phyloP scores from a whole-genome alignment of 139 green algal species.

The Penium margaritaceum region DNA sequence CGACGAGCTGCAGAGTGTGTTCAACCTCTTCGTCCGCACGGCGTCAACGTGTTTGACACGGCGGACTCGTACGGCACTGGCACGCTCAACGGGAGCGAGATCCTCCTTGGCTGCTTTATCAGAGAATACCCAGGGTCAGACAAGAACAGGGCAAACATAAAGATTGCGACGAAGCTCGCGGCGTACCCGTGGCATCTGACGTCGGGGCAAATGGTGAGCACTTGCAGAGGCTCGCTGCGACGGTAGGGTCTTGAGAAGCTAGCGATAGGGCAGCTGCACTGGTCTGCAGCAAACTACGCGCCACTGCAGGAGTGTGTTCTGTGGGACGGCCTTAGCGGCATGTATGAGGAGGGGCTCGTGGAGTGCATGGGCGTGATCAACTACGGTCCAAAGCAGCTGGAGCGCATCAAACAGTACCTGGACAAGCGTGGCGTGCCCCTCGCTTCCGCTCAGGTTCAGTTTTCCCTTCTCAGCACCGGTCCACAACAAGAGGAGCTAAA shows the following conservation, averaged over 20 bases:
- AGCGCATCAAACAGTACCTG: slow-evolving; percentile 60
- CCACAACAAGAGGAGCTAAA: slow-evolving; percentile 50
- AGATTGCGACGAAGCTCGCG: slow-evolving; percentile 55
- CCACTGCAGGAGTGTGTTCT: slow-evolving; percentile 49
- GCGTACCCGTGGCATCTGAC: slow-evolving; percentile 64
- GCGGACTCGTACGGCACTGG: slow-evolving; percentile 53
- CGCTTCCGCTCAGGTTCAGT: slow-evolving; percentile 82
- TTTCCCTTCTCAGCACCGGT: slow-evolving; percentile 67
- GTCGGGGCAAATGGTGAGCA: slow-evolving; percentile 57
- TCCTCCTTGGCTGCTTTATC: slow-evolving; percentile 42
- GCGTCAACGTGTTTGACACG: slow-evolving; percentile 53
- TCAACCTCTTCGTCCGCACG: slow-evolving; percentile 64
- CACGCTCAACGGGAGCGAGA: slow-evolving; percentile 46
- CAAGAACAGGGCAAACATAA: slow-evolving; percentile 8
- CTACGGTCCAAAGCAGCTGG: slow-evolving; percentile 51
- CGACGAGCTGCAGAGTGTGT: slow-evolving; percentile 77
- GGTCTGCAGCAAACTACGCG: slow-evolving; percentile 47
- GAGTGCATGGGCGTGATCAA: slow-evolving; percentile 46
- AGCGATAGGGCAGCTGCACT: slow-evolving; percentile 65
- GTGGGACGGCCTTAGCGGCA: slow-evolving; percentile 42
- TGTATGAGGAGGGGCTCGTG: slow-evolving; percentile 46
- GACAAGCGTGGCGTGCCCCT: slow-evolving; percentile 67
- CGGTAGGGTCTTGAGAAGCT: slow-evolving; percentile 36
- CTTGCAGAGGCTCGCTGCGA: too few relatives aligned
- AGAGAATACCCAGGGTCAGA: slow-evolving; percentile 24